These are phyloP conservation scores for Rhododendron ferrugineum DNA, from an alignment of 148 eudicot species.

Conservation along the genomic window DNA sequence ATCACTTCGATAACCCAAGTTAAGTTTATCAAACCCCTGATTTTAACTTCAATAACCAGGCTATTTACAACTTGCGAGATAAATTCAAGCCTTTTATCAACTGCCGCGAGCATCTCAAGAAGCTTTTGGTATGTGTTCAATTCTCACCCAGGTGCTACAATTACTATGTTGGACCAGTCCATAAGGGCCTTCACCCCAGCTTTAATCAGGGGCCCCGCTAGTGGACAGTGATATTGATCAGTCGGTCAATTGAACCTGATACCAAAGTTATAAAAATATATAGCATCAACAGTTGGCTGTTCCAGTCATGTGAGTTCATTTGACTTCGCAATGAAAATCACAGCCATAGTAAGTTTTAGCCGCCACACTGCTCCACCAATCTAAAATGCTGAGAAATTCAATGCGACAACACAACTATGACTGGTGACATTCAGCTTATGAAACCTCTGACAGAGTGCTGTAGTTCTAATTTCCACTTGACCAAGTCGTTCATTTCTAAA, in stretches of 20 bases:
- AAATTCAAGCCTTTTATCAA: neutral
- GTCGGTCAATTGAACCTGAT: neutral
- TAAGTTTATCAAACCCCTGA: neutral
- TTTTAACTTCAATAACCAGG: neutral
- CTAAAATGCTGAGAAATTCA: neutral
- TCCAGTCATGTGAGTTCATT: neutral
- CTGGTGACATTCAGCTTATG: neutral
- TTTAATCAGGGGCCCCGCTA: neutral
- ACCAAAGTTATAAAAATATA: neutral
- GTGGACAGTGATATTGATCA: neutral
- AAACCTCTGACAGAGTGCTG: neutral
- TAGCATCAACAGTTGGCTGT: too few relatives aligned
- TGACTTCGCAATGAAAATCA: neutral
- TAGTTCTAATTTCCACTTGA: constrained; percentile 1
- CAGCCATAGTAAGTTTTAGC: neutral
- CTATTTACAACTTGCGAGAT: neutral
- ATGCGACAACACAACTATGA: neutral
- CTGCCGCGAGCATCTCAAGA: neutral
- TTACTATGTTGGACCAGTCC: neutral
- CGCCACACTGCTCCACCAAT: neutral
- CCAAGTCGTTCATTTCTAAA: constrained; percentile 25
- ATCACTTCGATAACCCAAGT: neutral
- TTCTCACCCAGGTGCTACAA: neutral
- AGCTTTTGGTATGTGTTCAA: neutral
- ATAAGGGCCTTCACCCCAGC: neutral